Percentiles rank a stretch among this genome's conserved stretches.
These are phyloP conservation scores for Kregervanrija fluxuum DNA, from an alignment of 805 yeast genomes.

Conservation along the genomic window DNA sequence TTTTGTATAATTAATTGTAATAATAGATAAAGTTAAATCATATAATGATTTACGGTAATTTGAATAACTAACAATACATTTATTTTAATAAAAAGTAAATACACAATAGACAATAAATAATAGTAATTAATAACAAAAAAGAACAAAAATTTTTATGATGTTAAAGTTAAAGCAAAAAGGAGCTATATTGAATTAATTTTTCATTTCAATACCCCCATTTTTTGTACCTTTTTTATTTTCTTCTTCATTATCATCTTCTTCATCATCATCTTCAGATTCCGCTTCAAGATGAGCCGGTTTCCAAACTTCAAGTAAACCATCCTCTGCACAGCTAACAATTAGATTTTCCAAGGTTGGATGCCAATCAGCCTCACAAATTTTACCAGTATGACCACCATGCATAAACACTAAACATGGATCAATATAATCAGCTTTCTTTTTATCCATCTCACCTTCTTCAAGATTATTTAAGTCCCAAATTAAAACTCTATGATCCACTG, in stretches of 20 bases:
- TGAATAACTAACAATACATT: neutral
- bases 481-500: constrained; percentile 60
- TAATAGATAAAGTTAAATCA: neutral
- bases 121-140: too few species aligned
- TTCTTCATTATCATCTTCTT: constrained; percentile 31
- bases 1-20: constrained; percentile 2
- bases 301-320: constrained; percentile 71
- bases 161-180: neutral
- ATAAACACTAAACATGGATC: constrained; percentile 75
- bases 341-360: constrained; percentile 54
- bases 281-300: constrained; percentile 46
- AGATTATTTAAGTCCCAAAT: constrained; percentile 67
- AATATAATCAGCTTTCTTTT: constrained; percentile 45
- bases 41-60: neutral
- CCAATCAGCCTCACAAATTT: constrained; percentile 61
- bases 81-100: too few species aligned
- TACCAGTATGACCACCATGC: constrained; percentile 82
- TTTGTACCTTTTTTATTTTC: constrained; percentile 14
- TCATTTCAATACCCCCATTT: constrained; percentile 17
- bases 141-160: too few species aligned
- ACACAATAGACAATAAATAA: too few species aligned
- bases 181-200: neutral
- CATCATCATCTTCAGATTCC: constrained; percentile 32
- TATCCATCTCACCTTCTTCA: constrained; percentile 50
- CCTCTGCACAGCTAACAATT: constrained; percentile 66